Base-by-base conservation (phyloP, 2,329 filamentous ascomycete genomes). In the Aspergillus aculeatinus region DNA sequence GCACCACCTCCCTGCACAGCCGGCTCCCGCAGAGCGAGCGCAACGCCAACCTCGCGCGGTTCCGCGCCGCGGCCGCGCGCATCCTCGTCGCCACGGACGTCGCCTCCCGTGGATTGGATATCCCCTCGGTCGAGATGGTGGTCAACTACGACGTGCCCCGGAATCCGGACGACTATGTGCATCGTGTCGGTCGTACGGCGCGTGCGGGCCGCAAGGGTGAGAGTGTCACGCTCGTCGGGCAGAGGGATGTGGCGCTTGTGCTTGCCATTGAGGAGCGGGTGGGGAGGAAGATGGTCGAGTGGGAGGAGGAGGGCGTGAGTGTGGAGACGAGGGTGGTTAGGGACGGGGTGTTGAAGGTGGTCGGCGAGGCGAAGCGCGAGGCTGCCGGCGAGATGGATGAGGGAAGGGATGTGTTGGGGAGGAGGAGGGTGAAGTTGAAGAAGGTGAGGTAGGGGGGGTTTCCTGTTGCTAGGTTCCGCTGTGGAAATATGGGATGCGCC, bases 161-260 rank as follows among this genome's bases (percentile, higher is more conserved):
- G n/a, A 92, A 97, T 72, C 92, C 94, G 3, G 93, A 97, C 74
- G 94, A 97, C 77, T 99, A 99, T 75, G 95, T 99, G 66, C 95
- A 99, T 79, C 87, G 95, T 12, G 94, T 97, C 54, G 95, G 95
- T 74, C 89, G 95, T 77, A 99, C 95, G 12, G 95, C 95, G 3
- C 88, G 95, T 84, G 95, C 95, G 0, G 95, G 95, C 0, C 85
- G 92, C 49, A 83, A 82, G 56, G 95, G 95, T 69, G 89, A 92
- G 65, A 87, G 90, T 5, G 87, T 97, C 16, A 96, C 91, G 2
- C 86, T 99, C 68, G 89, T 99, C 2, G 94, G 95, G 2, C 94
- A 98, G 81, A 84, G 94, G 60, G 95, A 99, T 75, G 92, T 98
- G 1, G 87, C 93, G 69, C 83, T 98, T 7, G 85, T 98, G n/a